Evolutionary conservation across 345 rosid species (phyloP).

Genomic region (Eucalyptus urophylla): DNA sequence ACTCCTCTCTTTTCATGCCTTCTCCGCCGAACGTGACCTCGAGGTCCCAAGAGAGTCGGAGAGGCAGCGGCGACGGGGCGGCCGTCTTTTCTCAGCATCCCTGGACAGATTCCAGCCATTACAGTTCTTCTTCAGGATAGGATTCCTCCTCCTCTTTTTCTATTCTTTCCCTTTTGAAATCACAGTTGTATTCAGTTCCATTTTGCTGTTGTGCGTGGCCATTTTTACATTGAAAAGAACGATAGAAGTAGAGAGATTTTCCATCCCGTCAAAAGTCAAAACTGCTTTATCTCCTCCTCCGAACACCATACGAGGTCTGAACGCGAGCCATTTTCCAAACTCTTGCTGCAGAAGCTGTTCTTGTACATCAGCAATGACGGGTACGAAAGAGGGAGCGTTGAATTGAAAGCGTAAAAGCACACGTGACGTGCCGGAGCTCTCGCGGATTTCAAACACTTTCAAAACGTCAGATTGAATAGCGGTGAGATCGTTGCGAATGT

Average conservation of each 20-base stretch:
- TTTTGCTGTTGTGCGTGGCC: not conserved
- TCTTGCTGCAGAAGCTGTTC: not conserved
- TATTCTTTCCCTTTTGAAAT: not conserved
- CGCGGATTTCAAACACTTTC: not conserved
- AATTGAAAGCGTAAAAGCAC: not conserved
- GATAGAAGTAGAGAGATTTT: not conserved
- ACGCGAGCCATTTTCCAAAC: not conserved
- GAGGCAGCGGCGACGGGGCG: not conserved
- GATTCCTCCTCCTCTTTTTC: not conserved
- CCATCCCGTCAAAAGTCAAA: not conserved
- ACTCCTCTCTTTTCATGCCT: not conserved
- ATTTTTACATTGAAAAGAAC: not conserved
- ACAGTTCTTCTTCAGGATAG: slow-evolving; percentile 5
- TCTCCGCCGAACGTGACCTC: not conserved
- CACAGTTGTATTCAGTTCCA: not conserved
- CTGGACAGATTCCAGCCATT: slow-evolving; percentile 10
- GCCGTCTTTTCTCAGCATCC: not conserved
- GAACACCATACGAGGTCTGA: not conserved
- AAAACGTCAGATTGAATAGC: not conserved
- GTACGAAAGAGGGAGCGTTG: not conserved
- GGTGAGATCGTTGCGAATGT: not conserved
- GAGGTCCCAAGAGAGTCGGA: not conserved
- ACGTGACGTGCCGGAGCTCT: not conserved
- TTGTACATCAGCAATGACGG: not conserved
- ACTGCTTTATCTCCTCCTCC: not conserved